Evolutionary conservation across 2,329 filamentous ascomycete species (phyloP).

Genomic region (Thelonectria olida): DNA sequence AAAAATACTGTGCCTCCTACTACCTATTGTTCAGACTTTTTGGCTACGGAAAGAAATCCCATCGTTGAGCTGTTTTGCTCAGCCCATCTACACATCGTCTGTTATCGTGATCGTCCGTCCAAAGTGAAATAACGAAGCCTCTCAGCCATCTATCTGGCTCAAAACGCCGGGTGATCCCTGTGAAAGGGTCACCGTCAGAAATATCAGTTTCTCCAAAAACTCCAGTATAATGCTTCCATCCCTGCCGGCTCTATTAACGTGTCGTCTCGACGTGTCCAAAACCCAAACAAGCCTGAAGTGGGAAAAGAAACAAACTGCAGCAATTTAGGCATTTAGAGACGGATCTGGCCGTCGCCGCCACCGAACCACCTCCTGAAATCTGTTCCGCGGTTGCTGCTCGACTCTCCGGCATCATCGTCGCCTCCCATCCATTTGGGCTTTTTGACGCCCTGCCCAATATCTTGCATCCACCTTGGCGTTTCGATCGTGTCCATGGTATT

Average conservation of each 20-base stretch:
- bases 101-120: slow-evolving; percentile 3
- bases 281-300: neutral
- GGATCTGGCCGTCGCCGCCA: slow-evolving; percentile 52
- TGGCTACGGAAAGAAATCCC: neutral
- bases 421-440: slow-evolving; percentile 84
- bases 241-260: slow-evolving; percentile 19
- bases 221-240: slow-evolving; percentile 29
- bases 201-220: slow-evolving; percentile 24
- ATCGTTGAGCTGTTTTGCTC: neutral
- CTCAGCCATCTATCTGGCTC: neutral
- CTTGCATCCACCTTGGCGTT: slow-evolving; percentile 83
- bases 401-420: slow-evolving; percentile 54
- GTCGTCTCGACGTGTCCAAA: slow-evolving; percentile 26
- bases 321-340: slow-evolving; percentile 31
- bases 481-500: slow-evolving; percentile 91
- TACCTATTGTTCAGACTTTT: neutral
- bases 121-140: neutral
- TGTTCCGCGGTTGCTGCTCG: slow-evolving; percentile 37
- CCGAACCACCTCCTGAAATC: slow-evolving; percentile 69
- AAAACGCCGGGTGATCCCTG: slow-evolving; percentile 12
- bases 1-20: neutral
- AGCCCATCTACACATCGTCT: neutral
- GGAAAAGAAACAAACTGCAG: slow-evolving; percentile 19
- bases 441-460: slow-evolving; percentile 74
- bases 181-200: neutral